These are phyloP conservation scores for Russula dissimulans DNA, from an alignment of 768 basidiomycete species.

Conservation along the genomic window DNA sequence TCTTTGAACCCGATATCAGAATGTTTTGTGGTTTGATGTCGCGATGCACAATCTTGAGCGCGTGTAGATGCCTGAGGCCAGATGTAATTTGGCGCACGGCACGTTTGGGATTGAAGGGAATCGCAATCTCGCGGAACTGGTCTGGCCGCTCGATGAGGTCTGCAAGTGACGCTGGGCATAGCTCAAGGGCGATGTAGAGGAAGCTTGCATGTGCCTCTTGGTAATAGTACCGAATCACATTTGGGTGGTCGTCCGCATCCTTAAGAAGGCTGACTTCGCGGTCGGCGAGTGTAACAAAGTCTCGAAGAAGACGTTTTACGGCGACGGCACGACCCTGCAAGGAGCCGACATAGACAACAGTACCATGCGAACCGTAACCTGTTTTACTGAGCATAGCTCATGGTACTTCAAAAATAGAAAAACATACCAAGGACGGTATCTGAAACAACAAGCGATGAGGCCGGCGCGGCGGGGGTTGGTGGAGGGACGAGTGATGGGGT, in stretches of 20 bases:
- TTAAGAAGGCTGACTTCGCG: conserved; percentile 93
- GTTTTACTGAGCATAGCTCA: conserved; percentile 9
- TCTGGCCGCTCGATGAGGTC: conserved; percentile 79
- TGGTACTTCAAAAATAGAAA: background rate
- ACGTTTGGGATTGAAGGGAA: conserved; percentile 76
- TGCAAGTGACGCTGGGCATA: conserved; percentile 84
- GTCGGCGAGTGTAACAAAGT: conserved; percentile 89
- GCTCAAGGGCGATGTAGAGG: conserved; percentile 94
- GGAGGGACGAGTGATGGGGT: conserved; percentile 21
- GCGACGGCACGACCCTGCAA: conserved; percentile 97
- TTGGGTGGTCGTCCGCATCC: conserved; percentile 96
- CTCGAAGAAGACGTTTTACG: conserved; percentile 92
- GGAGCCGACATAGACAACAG: conserved; percentile 88
- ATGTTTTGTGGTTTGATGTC: conserved; percentile 99
- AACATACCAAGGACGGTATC: conserved; percentile 63
- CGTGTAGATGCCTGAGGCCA: conserved; percentile 85
- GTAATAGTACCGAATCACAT: conserved; percentile 97
- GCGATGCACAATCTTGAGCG: conserved; percentile 91
- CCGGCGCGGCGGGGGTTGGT: conserved; percentile 15
- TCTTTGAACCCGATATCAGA: conserved; percentile 66
- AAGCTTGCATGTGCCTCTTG: conserved; percentile 91
- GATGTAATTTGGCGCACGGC: conserved; percentile 81
- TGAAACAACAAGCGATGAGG: conserved; percentile 53
- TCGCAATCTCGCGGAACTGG: conserved; percentile 66
- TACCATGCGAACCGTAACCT: conserved; percentile 97